Evolutionary conservation across 2,329 filamentous ascomycete genomes (phyloP).

Genomic region (Colletotrichum theobromicola): DNA sequence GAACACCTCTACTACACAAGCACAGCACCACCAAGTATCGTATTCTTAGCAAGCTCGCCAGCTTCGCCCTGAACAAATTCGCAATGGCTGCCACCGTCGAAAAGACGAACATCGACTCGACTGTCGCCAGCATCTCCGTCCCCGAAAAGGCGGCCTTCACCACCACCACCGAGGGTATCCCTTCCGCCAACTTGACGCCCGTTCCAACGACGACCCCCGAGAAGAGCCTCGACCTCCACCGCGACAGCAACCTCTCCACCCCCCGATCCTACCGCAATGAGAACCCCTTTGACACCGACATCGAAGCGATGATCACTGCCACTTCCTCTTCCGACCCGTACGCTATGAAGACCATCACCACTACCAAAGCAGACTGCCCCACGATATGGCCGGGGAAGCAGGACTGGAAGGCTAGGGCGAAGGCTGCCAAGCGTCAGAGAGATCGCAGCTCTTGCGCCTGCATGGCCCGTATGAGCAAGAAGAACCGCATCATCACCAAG

Average conservation of each 20-base stretch:
- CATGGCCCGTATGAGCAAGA: conserved; percentile 57
- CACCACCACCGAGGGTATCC: not conserved
- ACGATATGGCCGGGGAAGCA: conserved; percentile 64
- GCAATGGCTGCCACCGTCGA: conserved; percentile 11
- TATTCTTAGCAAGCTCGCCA: not conserved
- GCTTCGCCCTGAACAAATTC: not conserved
- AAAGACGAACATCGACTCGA: conserved; percentile 1
- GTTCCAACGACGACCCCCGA: conserved; percentile 22
- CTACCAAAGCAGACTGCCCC: conserved; percentile 53
- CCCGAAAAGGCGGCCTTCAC: conserved; percentile 18
- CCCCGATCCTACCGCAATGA: conserved; percentile 45
- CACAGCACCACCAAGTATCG: not conserved
- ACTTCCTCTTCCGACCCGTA: conserved; percentile 34
- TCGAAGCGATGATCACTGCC: conserved; percentile 56
- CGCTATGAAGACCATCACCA: conserved; percentile 36
- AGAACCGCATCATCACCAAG: conserved; percentile 60
- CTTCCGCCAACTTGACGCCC: conserved; percentile 11
- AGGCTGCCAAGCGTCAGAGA: conserved; percentile 54
- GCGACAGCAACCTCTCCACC: conserved; percentile 46
- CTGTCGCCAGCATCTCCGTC: conserved; percentile 3
- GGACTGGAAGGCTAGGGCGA: conserved; percentile 65
- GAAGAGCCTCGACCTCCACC: conserved; percentile 32
- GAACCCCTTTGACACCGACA: conserved; percentile 63
- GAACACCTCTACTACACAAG: not conserved
- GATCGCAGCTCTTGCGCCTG: conserved; percentile 54